Evolutionary conservation across 2,329 filamentous ascomycete genomes (phyloP).

Genomic region (Alternaria alternata): DNA sequence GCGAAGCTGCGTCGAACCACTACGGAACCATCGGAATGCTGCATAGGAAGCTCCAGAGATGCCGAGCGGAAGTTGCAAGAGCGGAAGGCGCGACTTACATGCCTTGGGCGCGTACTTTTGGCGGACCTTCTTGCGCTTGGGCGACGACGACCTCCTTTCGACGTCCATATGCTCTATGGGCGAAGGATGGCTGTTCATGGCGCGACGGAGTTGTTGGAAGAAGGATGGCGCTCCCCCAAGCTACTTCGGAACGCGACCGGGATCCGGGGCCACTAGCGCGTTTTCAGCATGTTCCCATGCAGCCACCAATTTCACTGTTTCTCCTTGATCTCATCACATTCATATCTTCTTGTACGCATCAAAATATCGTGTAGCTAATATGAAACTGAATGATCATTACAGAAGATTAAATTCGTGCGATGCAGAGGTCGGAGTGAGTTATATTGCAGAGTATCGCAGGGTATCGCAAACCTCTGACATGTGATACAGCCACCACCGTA

Average conservation of each 20-base stretch:
- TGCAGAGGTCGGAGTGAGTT: not conserved
- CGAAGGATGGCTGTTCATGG: slow-evolving; percentile 37
- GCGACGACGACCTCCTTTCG: slow-evolving; percentile 35
- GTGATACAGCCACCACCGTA: not conserved
- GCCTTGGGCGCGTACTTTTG: slow-evolving; percentile 49
- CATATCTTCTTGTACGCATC: not conserved
- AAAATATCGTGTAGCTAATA: not conserved
- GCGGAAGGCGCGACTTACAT: slow-evolving; percentile 36
- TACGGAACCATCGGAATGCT: slow-evolving; percentile 41
- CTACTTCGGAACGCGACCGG: slow-evolving; percentile 30
- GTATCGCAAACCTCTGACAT: not conserved
- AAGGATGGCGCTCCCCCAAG: slow-evolving; percentile 18
- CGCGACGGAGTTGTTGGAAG: slow-evolving; percentile 24
- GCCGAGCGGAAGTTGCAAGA: not conserved
- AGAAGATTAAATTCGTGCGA: not conserved
- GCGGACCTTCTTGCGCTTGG: slow-evolving; percentile 48
- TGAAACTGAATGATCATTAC: not conserved
- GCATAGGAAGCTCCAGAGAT: slow-evolving; percentile 7
- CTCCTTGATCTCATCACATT: not conserved
- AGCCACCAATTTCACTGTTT: not conserved
- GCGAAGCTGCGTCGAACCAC: slow-evolving; percentile 10
- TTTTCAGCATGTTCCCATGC: not conserved
- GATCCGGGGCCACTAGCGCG: slow-evolving; percentile 13
- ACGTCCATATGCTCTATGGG: slow-evolving; percentile 27
- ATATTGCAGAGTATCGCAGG: not conserved